These are phyloP conservation scores for Annulohypoxylon moriforme DNA, from an alignment of 495 filamentous ascomycete genomes.

Conservation along the genomic window DNA sequence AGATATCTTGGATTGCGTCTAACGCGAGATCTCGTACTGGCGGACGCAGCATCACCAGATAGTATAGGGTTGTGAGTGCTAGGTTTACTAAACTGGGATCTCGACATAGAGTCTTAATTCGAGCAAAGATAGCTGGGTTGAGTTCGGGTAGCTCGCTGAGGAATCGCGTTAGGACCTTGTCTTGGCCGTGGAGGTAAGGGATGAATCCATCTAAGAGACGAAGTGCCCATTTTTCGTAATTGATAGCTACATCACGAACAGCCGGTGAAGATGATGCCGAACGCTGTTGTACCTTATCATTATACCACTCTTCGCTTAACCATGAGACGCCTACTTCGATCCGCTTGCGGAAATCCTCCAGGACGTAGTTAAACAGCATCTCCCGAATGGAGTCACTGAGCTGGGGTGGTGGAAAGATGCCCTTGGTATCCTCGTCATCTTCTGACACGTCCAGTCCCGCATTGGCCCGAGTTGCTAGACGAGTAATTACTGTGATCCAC, in stretches of 20 bases:
- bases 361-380: constrained; percentile 80
- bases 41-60: constrained; percentile 86
- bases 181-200: constrained; percentile 85
- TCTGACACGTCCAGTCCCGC: constrained; percentile 69
- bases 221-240: constrained; percentile 85
- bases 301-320: constrained; percentile 99
- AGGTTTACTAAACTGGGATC: constrained; percentile 79
- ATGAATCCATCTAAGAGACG: constrained; percentile 87
- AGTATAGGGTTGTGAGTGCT: constrained; percentile 65
- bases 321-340: constrained; percentile 89
- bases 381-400: constrained; percentile 80
- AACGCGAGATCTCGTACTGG: constrained; percentile 84
- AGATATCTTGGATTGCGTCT: constrained; percentile 86
- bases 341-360: constrained; percentile 88
- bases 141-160: constrained; percentile 91
- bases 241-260: constrained; percentile 57
- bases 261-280: constrained; percentile 39
- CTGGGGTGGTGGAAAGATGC: constrained; percentile 40
- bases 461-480: constrained; percentile 83
- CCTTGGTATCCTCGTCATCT: constrained; percentile 60
- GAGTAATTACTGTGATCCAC: constrained; percentile 88
- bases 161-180: constrained; percentile 89
- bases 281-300: constrained; percentile 74
- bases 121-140: constrained; percentile 71
- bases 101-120: constrained; percentile 82